phyloP scores from a whole-genome alignment of 805 yeast genomes.

The Jamesozyma hellenica region DNA sequence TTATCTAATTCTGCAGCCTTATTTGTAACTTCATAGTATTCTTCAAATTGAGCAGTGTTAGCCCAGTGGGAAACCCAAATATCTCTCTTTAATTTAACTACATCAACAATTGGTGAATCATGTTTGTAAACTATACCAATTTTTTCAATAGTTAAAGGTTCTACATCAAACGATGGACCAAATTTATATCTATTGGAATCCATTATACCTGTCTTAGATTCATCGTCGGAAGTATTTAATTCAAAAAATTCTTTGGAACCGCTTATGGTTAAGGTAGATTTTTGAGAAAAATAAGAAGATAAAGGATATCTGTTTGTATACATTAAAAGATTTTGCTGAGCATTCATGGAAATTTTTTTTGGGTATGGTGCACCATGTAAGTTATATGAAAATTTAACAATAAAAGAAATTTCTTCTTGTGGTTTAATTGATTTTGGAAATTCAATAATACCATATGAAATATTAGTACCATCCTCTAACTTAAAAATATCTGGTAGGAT shows the following conservation, averaged over 20 bases:
- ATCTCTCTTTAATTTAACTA: constrained; percentile 53
- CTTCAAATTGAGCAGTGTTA: constrained; percentile 63
- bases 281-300: constrained; percentile 54
- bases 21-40: constrained; percentile 72
- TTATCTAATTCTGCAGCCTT: constrained; percentile 56
- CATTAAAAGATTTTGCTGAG: constrained; percentile 49
- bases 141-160: constrained; percentile 35
- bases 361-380: constrained; percentile 54
- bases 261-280: constrained; percentile 35
- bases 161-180: constrained; percentile 43
- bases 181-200: constrained; percentile 24
- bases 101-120: constrained; percentile 54
- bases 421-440: constrained; percentile 64
- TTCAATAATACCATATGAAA: constrained; percentile 37
- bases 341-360: constrained; percentile 45
- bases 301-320: constrained; percentile 46
- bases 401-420: constrained; percentile 40
- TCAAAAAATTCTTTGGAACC: constrained; percentile 22
- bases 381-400: constrained; percentile 40
- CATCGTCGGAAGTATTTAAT: constrained; percentile 13
- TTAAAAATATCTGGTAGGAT: constrained; percentile 18
- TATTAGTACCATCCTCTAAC: constrained; percentile 18
- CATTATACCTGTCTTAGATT: constrained; percentile 31
- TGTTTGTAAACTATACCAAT: constrained; percentile 53
- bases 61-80: constrained; percentile 88